A percentile compares a stretch with the other conserved stretches of the same genome.
These are phyloP conservation scores for Paecilomyces fulvus DNA, from an alignment of 2,329 filamentous ascomycete genomes.

Conservation along the genomic window DNA sequence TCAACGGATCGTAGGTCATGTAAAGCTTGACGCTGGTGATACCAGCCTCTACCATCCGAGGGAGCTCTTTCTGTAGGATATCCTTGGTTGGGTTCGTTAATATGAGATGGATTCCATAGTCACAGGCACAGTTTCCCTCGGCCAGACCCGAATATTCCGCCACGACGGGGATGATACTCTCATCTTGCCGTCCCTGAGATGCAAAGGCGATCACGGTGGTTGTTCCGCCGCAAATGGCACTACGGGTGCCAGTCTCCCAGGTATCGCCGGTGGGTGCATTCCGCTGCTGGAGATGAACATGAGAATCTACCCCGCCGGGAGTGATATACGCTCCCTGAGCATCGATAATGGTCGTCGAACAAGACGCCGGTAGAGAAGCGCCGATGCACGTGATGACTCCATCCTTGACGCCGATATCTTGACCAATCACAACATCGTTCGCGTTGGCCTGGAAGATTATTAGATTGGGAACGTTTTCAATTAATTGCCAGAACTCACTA, in stretches of 20 bases:
- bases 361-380: constrained; percentile 1
- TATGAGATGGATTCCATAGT: constrained; percentile 47
- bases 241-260: constrained; percentile 44
- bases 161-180: constrained; percentile 39
- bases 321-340: constrained; percentile 40
- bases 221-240: constrained; percentile 50
- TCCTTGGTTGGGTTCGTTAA: constrained; percentile 21
- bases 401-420: constrained; percentile 6
- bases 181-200: constrained; percentile 40
- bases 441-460: constrained; percentile 4
- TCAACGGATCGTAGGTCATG: constrained; percentile 35
- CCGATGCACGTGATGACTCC: constrained; percentile 5
- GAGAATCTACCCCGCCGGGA: constrained; percentile 39
- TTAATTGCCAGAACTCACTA: constrained; percentile 2
- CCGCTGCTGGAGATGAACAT: constrained; percentile 34
- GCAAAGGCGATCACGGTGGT: constrained; percentile 54
- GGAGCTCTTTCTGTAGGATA: constrained; percentile 28
- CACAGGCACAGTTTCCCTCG: constrained; percentile 41
- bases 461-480: neutral
- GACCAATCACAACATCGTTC: constrained; percentile 5
- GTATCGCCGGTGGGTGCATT: constrained; percentile 37
- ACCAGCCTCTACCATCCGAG: constrained; percentile 18
- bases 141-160: constrained; percentile 42
- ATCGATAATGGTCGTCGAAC: constrained; percentile 17
- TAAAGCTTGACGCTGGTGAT: constrained; percentile 36